phyloP scores from a whole-genome alignment of 2,329 filamentous ascomycete genomes.

The Sordariomycetes sp. region DNA sequence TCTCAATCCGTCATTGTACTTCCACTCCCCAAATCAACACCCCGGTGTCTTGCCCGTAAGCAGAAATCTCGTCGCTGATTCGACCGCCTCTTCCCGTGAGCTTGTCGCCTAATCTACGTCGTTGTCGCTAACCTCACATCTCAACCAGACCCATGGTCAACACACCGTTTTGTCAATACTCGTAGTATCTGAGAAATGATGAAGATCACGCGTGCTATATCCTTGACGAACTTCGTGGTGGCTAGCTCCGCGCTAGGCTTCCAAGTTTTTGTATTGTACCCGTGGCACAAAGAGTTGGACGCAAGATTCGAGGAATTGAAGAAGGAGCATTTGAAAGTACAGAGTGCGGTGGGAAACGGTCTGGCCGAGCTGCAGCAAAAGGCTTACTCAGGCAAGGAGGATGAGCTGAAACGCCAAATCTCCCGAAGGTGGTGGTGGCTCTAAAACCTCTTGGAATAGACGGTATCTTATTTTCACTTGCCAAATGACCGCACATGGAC shows the following conservation, averaged over 20 bases:
- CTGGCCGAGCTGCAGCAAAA: constrained; percentile 6
- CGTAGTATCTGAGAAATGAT: too few species aligned
- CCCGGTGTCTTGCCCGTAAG: too few species aligned
- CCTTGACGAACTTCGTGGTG: constrained; percentile 56
- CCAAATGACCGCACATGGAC: too few species aligned
- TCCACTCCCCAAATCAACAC: too few species aligned
- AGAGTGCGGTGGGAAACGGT: constrained; percentile 21
- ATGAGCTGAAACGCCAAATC: constrained; percentile 7
- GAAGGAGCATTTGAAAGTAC: constrained; percentile 42
- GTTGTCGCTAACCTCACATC: too few species aligned
- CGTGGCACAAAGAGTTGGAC: constrained; percentile 60
- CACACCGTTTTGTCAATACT: too few species aligned
- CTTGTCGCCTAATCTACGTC: too few species aligned
- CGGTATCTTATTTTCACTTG: neutral
- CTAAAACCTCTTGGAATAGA: constrained; percentile 1
- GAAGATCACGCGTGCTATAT: constrained; percentile 36
- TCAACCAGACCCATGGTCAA: too few species aligned
- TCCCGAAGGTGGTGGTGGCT: constrained; percentile 9
- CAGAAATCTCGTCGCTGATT: too few species aligned
- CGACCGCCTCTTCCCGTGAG: too few species aligned
- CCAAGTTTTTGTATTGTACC: constrained; percentile 62
- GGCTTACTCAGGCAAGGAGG: constrained; percentile 5
- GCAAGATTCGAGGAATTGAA: constrained; percentile 51
- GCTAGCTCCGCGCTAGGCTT: constrained; percentile 56
- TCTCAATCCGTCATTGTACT: too few species aligned